Conservation (phyloP, 176 grass and related monocot species). For the Carex littledalei region DNA sequence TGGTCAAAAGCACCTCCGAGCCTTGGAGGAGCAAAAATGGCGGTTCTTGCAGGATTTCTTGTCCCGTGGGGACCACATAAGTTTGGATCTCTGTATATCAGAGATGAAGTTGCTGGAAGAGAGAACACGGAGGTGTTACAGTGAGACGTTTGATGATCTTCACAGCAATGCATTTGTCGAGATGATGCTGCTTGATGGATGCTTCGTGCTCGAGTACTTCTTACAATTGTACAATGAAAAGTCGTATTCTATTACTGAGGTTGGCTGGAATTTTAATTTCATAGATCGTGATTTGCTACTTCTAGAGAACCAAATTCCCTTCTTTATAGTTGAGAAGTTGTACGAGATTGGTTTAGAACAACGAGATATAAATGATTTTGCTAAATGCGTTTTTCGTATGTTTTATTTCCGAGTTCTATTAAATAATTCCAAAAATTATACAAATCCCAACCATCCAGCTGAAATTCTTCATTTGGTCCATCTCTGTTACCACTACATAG, state of each 20-base stretch:
- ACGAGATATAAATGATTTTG: neutral
- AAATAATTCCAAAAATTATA: too few relatives aligned
- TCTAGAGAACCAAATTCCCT: constrained; percentile 15
- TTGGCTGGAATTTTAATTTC: neutral
- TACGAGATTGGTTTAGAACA: neutral
- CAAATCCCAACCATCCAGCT: neutral
- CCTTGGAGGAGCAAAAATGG: constrained; percentile 23
- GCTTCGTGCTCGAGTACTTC: constrained; percentile 7
- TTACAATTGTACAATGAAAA: too few relatives aligned
- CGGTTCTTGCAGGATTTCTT: neutral
- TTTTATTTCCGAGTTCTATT: too few relatives aligned
- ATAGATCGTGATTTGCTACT: neutral
- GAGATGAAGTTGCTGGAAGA: neutral
- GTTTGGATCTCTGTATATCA: neutral
- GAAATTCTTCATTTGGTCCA: constrained; percentile 3
- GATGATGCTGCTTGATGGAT: constrained; percentile 29
- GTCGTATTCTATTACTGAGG: too few relatives aligned
- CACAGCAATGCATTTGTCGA: neutral
- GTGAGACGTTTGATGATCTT: neutral
- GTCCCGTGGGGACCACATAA: neutral
- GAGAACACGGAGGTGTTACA: constrained; percentile 13
- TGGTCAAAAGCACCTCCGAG: neutral
- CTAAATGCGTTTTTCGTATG: neutral
- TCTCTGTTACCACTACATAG: neutral
- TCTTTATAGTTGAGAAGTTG: neutral